Evolutionary conservation across 345 rosid genomes (phyloP), one percentile per base, ranked within the genome.

Genomic region (Isatis tinctoria): DNA sequence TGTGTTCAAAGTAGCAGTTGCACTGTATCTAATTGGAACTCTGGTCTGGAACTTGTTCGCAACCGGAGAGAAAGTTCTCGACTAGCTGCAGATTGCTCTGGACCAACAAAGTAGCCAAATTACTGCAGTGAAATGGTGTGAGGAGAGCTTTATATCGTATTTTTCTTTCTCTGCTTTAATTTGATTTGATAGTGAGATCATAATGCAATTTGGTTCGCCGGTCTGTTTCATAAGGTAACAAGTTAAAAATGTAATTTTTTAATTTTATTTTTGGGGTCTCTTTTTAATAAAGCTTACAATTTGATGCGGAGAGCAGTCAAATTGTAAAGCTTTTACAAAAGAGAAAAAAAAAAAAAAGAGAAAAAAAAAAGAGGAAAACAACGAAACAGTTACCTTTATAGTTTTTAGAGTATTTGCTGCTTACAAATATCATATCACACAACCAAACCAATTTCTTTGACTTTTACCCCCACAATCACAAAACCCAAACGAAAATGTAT

Each of bases 1-100:
- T 79, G 97, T 91, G 45, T 95, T 95, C 72, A 90, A 88, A 89
- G 96, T 91, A 59, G 83, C 96, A 39, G 98, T 91, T n/a, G 92
- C 8, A 11, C 69, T 91, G 27, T 94, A 94, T 86, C 47, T 94
- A 56, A 73, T 86, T 4, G 97, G 98, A 78, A 90, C 97, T 56
- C 35, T 90, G 59, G 89, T 91, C 26, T 91, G 98, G 98, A 91
- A 91, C 84, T 68, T 94, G 14, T 94, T 94, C 61, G 79, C 95
- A 16, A 94, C 98, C 0, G 98, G 98, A 61, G 97, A 94, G 76
- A 91, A 80, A 79, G 37, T 94, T 76, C 86, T 91, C 22, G 98
- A 94, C 80, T 91, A 84, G 83, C 59, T 33, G 36, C 41, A 16
- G 33, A 39, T 68, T 11, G 16, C 40, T 28, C 9, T 6, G 2